phyloP scores from a whole-genome alignment of 1,139 yeast species.

The Komagataea norvegica region DNA sequence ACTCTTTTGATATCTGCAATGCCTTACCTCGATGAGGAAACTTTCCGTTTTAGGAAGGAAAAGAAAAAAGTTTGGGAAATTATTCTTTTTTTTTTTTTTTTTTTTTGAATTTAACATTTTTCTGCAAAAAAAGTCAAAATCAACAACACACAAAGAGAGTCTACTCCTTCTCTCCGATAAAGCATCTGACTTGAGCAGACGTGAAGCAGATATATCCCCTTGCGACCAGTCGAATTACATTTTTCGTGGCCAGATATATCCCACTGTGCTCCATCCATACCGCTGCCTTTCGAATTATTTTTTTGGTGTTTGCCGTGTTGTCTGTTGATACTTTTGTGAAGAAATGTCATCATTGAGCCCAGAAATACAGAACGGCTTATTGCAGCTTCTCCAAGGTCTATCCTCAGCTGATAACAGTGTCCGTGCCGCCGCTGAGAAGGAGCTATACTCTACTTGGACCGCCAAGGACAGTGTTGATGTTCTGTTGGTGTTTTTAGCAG shows the following conservation, averaged over 20 bases:
- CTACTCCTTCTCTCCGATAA: no score
- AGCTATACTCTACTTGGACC: constrained; percentile 74
- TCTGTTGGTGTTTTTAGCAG: constrained; percentile 74
- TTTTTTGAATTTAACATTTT: no score
- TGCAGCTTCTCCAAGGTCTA: constrained; percentile 59
- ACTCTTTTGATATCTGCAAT: no score
- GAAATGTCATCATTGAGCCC: constrained; percentile 57
- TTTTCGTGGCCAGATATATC: no score
- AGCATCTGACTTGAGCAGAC: background rate
- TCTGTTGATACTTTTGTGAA: constrained; percentile 1
- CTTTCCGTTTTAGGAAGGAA: constrained; percentile 2
- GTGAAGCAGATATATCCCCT: no score
- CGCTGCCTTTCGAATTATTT: no score
- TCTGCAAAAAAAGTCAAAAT: background rate
- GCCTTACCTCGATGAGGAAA: background rate
- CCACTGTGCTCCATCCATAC: no score
- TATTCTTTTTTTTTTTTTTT: no score
- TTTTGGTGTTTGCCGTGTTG: no score
- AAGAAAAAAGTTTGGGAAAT: no score
- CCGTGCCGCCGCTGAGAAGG: constrained; percentile 75
- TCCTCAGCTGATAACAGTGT: constrained; percentile 71
- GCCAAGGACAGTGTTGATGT: constrained; percentile 57
- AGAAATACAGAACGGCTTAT: constrained; percentile 53
- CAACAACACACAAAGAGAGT: no score
- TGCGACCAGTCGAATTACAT: no score